Conservation (phyloP, 2,329 filamentous ascomycete species). For the Fusarium floridanum region DNA sequence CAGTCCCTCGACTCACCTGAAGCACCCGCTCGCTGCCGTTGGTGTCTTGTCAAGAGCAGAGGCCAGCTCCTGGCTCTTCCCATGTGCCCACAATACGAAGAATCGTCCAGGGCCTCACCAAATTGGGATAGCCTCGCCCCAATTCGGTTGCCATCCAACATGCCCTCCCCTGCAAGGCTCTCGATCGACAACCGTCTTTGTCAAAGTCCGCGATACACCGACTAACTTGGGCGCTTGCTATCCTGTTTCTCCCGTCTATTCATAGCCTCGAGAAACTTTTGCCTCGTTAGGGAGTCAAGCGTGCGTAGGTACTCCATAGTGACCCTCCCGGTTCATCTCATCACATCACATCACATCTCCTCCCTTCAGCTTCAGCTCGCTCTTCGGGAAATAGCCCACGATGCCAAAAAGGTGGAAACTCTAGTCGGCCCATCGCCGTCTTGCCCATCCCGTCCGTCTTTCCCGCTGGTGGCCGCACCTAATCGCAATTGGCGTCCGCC, state of each 20-base stretch:
- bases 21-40: conserved; percentile 35
- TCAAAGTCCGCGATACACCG: conserved; percentile 6
- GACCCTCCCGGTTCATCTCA: conserved; percentile 15
- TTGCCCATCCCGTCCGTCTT: conserved; percentile 12
- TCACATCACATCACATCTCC: conserved; percentile 10
- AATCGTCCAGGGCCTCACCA: conserved; percentile 32
- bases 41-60: conserved; percentile 26
- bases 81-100: conserved; percentile 29
- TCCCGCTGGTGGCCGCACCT: conserved; percentile 11
- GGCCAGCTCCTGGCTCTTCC: conserved; percentile 19
- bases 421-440: conserved; percentile 10
- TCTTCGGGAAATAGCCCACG: conserved; percentile 16
- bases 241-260: conserved; percentile 36
- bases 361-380: conserved; percentile 4
- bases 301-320: conserved; percentile 15
- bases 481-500: conserved; percentile 19
- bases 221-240: conserved; percentile 6
- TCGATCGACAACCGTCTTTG: conserved; percentile 28
- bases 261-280: conserved; percentile 21
- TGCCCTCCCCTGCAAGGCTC: conserved; percentile 31
- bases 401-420: conserved; percentile 19
- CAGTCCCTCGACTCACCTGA: conserved; percentile 40
- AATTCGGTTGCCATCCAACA: conserved; percentile 37
- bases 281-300: conserved; percentile 1
- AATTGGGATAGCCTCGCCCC: conserved; percentile 36